A percentile compares a stretch with the other conserved stretches of the same genome.
Evolutionary conservation across 352 stramenopile species (phyloP).

Genomic region (Thraustochytrium sp.): DNA sequence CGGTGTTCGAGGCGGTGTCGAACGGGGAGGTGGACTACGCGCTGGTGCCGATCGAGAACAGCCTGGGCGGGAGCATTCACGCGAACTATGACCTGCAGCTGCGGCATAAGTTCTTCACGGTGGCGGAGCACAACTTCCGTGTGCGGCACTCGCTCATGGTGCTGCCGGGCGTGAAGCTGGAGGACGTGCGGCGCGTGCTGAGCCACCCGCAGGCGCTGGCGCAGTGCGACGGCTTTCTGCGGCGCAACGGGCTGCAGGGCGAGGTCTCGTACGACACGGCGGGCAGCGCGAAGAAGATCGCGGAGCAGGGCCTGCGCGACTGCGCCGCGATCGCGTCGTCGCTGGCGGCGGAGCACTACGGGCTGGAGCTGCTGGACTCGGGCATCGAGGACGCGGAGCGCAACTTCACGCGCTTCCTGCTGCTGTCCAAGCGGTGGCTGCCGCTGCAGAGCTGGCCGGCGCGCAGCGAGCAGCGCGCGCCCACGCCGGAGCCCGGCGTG

Average conservation of each 20-base stretch:
- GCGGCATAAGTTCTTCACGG: conserved; percentile 67
- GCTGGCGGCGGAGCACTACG: conserved; percentile 86
- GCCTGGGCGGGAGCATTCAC: conserved; percentile 86
- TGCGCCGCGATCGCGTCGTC: conserved; percentile 88
- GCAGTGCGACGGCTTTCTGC: conserved; percentile 90
- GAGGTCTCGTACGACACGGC: conserved; percentile 91
- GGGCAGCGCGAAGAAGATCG: conserved; percentile 92
- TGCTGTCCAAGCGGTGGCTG: conserved; percentile 55
- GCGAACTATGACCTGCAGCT: conserved; percentile 88
- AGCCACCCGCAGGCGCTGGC: conserved; percentile 91
- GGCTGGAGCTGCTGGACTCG: conserved; percentile 74
- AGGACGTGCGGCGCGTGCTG: conserved; percentile 88
- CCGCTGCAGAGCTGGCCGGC: neutral
- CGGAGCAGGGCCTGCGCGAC: conserved; percentile 62
- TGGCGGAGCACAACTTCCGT: conserved; percentile 75
- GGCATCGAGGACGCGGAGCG: conserved; percentile 76
- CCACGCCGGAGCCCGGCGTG: no score
- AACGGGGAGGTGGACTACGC: conserved; percentile 82
- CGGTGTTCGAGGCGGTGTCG: conserved; percentile 68
- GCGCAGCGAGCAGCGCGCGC: neutral
- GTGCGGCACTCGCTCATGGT: conserved; percentile 87
- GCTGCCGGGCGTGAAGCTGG: conserved; percentile 70
- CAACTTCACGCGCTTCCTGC: conserved; percentile 93
- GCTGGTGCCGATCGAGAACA: conserved; percentile 88
- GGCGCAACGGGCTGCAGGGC: conserved; percentile 67